Evolutionary conservation across 2,329 filamentous ascomycete species (phyloP).

Genomic region (Fusarium phyllophilum): DNA sequence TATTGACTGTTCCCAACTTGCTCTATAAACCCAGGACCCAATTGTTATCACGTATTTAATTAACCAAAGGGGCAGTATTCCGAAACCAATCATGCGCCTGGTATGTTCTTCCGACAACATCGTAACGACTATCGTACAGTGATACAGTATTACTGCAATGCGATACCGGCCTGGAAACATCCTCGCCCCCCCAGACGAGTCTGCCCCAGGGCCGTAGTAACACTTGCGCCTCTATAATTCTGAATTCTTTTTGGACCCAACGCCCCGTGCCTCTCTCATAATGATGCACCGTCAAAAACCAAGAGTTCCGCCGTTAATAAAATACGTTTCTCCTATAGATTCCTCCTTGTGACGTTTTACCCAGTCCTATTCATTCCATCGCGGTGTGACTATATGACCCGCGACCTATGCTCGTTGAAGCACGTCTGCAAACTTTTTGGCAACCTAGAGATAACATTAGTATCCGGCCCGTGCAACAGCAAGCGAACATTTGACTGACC

Average conservation of each 20-base stretch:
- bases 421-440: slow-evolving; percentile 50
- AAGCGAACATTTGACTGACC: slow-evolving; percentile 60
- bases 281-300: slow-evolving; percentile 40
- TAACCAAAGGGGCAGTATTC: neutral
- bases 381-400: neutral
- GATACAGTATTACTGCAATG: slow-evolving; percentile 51
- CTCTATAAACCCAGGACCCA: neutral
- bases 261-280: slow-evolving; percentile 31
- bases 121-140: slow-evolving; percentile 51
- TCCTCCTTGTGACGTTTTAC: slow-evolving; percentile 26
- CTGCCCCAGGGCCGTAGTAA: slow-evolving; percentile 18
- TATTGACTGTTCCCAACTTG: neutral
- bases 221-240: slow-evolving; percentile 44
- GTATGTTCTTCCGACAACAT: slow-evolving; percentile 43
- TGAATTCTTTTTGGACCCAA: slow-evolving; percentile 43
- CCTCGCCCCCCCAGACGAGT: slow-evolving; percentile 44
- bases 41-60: neutral
- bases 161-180: slow-evolving; percentile 20
- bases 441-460: slow-evolving; percentile 45
- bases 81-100: slow-evolving; percentile 42
- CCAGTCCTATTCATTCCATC: slow-evolving; percentile 10
- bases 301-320: slow-evolving; percentile 35
- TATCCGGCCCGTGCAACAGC: neutral
- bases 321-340: slow-evolving; percentile 25
- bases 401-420: slow-evolving; percentile 47